Evolutionary conservation across 73 alveolate species (phyloP), one percentile per base, ranked within the genome.

Genomic region (Stentor coeruleus): DNA sequence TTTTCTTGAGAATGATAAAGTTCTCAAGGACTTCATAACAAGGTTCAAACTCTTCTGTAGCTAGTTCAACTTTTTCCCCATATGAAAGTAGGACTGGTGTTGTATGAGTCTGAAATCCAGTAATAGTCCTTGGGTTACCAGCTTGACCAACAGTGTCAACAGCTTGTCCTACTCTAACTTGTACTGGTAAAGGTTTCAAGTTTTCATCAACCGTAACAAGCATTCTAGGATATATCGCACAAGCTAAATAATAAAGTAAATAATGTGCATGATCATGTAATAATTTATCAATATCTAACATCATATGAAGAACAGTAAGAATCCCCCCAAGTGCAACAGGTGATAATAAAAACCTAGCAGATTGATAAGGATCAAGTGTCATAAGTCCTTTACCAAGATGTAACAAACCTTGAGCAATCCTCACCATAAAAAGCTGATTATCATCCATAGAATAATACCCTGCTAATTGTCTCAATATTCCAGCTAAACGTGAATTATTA

Each of bases 101-200:
- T 55, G 91, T 91, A 74, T 95, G 98, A 35, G 97, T 96, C 88
- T 96, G 97, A 94, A 96, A 96, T 40, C 99, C 99, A 14, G 99
- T 94, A 81, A 96, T 96, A 33, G 98, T 87, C 88, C 93, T 92
- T 14, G 99, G 99, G 74, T 93, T 88, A 3, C 99, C 39, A 11
- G 88, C 86, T 49, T 20, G 72, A 74, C 39, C 77, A 38, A 94
- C 98, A 31, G 91, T 93, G 89, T 96, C 99, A 33, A 96, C 99
- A 11, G 99, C 99, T 82, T 90, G 96, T 15, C 99, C 99, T 3
- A 96, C 98, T 83, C 97, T 89, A 39, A 95, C 95, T 39, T 85
- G 93, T 42, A 95, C 97, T 42, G 88, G 81, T 72, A 89, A 77
- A 31, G 95, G 96, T 84, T 96, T 92, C 84, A 96, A 87, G 74